A percentile compares a stretch with the other conserved stretches of the same genome.
Evolutionary conservation across 768 basidiomycete genomes (phyloP).

Genomic region (Pulveroboletus frians): DNA sequence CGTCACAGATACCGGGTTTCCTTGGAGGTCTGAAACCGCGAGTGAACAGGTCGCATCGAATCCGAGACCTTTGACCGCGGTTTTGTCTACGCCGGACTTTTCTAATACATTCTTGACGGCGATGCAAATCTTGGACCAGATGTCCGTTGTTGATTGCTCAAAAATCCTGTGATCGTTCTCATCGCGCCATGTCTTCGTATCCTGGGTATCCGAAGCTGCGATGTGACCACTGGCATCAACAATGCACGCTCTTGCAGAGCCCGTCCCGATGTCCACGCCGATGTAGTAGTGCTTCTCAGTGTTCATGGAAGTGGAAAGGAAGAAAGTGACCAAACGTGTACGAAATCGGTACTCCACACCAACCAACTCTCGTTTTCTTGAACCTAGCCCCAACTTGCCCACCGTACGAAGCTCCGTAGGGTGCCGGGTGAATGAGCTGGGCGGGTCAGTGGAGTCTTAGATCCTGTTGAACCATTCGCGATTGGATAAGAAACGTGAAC

Average conservation of each 20-base stretch:
- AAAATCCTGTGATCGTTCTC: slow-evolving; percentile 85
- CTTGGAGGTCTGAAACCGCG: slow-evolving; percentile 73
- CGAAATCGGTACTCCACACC: slow-evolving; percentile 12
- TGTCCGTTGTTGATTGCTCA: slow-evolving; percentile 89
- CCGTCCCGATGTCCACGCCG: slow-evolving; percentile 86
- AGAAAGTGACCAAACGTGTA: slow-evolving; percentile 1
- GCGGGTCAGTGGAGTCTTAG: too few species aligned
- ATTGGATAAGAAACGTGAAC: too few species aligned
- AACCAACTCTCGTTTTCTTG: neutral
- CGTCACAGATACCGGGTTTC: slow-evolving; percentile 71
- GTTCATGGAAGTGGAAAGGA: slow-evolving; percentile 29
- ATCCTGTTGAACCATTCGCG: too few species aligned
- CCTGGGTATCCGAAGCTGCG: slow-evolving; percentile 72
- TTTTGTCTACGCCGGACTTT: slow-evolving; percentile 49
- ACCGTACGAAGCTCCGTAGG: slow-evolving; percentile 1
- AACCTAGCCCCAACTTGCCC: slow-evolving; percentile 1
- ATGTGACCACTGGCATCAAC: slow-evolving; percentile 64
- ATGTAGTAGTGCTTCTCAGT: slow-evolving; percentile 48
- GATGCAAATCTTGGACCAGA: slow-evolving; percentile 69
- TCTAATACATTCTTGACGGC: slow-evolving; percentile 61
- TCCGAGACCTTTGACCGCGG: slow-evolving; percentile 77
- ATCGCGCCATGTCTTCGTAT: slow-evolving; percentile 85
- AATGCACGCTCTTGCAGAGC: slow-evolving; percentile 85
- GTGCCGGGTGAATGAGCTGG: too few species aligned
- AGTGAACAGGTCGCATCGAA: slow-evolving; percentile 98